phyloP scores from a whole-genome alignment of 768 basidiomycete genomes.

The Mycena floridula region DNA sequence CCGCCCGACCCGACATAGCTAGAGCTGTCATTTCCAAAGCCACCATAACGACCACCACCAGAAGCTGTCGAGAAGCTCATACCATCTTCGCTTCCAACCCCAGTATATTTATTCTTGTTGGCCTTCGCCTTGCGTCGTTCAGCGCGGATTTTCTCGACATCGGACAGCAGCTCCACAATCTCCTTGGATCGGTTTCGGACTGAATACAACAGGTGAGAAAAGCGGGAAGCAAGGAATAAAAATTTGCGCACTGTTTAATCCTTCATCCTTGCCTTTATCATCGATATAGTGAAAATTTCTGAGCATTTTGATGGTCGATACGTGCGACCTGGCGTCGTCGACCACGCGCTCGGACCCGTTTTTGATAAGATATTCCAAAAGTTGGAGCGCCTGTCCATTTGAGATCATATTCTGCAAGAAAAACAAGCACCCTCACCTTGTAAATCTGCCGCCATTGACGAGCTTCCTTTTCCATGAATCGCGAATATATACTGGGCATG shows the following conservation, averaged over 20 bases:
- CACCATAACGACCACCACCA: slow-evolving; percentile 45
- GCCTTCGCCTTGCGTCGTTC: slow-evolving; percentile 91
- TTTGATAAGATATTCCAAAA: slow-evolving; percentile 94
- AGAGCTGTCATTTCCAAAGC: slow-evolving; percentile 32
- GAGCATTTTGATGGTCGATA: slow-evolving; percentile 96
- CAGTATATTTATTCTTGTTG: slow-evolving; percentile 86
- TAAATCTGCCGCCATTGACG: slow-evolving; percentile 98
- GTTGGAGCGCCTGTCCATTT: slow-evolving; percentile 74
- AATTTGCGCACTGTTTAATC: slow-evolving; percentile 74
- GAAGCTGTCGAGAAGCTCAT: slow-evolving; percentile 58
- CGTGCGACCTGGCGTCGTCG: slow-evolving; percentile 92
- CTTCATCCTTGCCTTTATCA: slow-evolving; percentile 98
- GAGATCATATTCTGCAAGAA: no score
- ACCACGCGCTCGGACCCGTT: slow-evolving; percentile 97
- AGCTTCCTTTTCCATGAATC: slow-evolving; percentile 98
- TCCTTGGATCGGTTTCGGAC: slow-evolving; percentile 94
- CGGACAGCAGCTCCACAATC: slow-evolving; percentile 84
- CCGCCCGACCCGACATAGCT: slow-evolving; percentile 42
- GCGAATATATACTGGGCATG: slow-evolving; percentile 93
- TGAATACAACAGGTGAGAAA: slow-evolving; percentile 24
- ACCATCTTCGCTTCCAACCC: slow-evolving; percentile 81
- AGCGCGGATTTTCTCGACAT: slow-evolving; percentile 82
- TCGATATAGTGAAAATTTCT: slow-evolving; percentile 98
- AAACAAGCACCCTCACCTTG: slow-evolving; percentile 64
- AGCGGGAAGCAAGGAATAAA: neutral